Evolutionary conservation across 2,329 filamentous ascomycete species (phyloP).

Genomic region (Ascosphaera apis): DNA sequence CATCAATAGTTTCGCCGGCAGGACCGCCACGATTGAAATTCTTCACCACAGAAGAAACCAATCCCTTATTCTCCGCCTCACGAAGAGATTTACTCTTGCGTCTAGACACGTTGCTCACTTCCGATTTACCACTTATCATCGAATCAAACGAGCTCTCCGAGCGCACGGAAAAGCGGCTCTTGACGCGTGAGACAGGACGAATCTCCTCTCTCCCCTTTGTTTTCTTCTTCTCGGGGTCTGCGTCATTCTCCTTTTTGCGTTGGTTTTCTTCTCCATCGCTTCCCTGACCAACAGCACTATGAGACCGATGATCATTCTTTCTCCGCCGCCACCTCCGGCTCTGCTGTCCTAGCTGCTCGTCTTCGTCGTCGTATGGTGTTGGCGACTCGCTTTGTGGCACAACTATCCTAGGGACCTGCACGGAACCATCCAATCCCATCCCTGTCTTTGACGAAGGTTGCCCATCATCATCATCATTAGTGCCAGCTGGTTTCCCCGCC

Average conservation of each 20-base stretch:
- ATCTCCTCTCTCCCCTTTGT: no score
- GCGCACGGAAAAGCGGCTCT: not conserved
- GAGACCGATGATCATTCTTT: not conserved
- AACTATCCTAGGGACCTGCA: not conserved
- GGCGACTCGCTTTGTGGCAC: not conserved
- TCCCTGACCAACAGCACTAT: not conserved
- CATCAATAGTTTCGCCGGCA: not conserved
- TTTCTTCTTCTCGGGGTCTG: no score
- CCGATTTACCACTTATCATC: slow-evolving; percentile 22
- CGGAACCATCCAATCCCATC: not conserved
- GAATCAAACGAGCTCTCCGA: not conserved
- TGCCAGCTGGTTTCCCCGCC: not conserved
- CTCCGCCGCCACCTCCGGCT: not conserved
- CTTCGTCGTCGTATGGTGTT: not conserved
- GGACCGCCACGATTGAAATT: slow-evolving; percentile 13
- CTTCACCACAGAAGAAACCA: slow-evolving; percentile 39
- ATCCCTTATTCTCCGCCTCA: slow-evolving; percentile 32
- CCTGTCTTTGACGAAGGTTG: not conserved
- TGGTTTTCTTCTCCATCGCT: not conserved
- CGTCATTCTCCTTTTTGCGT: not conserved
- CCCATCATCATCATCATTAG: not conserved
- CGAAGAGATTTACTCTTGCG: slow-evolving; percentile 32
- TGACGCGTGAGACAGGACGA: not conserved
- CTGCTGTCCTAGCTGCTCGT: not conserved
- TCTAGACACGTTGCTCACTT: slow-evolving; percentile 27